Percentiles rank a stretch among this genome's conserved stretches.
These are phyloP conservation scores for Leishmania turanica DNA, from an alignment of 208 protist genomes.

Conservation along the genomic window DNA sequence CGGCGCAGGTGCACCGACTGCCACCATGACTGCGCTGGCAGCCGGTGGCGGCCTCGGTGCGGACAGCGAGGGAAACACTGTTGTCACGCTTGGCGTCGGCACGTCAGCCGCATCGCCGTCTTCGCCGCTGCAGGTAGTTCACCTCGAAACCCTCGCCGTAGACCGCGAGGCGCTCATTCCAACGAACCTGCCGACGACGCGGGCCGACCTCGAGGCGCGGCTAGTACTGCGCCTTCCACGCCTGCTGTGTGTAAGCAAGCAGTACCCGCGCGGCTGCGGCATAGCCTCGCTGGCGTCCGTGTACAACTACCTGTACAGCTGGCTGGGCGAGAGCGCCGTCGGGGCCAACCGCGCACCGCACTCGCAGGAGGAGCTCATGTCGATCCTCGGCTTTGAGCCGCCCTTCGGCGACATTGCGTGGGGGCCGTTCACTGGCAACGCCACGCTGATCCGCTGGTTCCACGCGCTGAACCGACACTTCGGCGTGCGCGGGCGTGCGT, in stretches of 20 bases:
- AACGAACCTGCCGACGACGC: conserved; percentile 63
- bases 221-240: conserved; percentile 71
- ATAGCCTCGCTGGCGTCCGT: conserved; percentile 83
- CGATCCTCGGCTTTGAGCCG: conserved; percentile 86
- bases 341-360: conserved; percentile 45
- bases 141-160: conserved; percentile 43
- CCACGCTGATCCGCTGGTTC: conserved; percentile 91
- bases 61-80: conserved; percentile 59
- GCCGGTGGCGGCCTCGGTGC: conserved; percentile 8
- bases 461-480: conserved; percentile 86
- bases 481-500: conserved; percentile 52
- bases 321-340: conserved; percentile 66
- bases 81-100: background rate
- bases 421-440: conserved; percentile 93
- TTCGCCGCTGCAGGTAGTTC: conserved; percentile 36
- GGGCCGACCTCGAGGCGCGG: conserved; percentile 66
- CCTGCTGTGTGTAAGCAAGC: conserved; percentile 82
- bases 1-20: background rate
- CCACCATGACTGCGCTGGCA: background rate
- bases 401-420: conserved; percentile 91
- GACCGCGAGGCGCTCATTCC: conserved; percentile 67
- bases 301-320: conserved; percentile 93
- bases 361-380: conserved; percentile 91
- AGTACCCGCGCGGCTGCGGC: conserved; percentile 93
- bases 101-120: conserved; percentile 7